Conservation (phyloP, 2,329 filamentous ascomycete species). For the Fusarium nelsonii region DNA sequence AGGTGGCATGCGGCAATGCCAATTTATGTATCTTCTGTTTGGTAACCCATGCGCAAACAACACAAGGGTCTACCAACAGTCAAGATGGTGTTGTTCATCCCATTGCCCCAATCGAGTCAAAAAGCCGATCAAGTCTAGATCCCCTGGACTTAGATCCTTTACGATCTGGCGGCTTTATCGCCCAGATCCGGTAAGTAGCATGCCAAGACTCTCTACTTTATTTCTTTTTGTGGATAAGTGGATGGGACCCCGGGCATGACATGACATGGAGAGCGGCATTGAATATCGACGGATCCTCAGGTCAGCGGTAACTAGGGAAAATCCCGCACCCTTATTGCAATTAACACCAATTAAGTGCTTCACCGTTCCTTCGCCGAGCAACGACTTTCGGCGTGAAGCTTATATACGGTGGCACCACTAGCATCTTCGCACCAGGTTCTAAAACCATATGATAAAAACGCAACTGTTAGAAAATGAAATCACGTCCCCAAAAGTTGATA, state of each 20-base stretch:
- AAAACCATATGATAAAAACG: not conserved
- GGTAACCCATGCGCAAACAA: not conserved
- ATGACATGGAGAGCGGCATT: not conserved
- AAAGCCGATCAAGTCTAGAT: not conserved
- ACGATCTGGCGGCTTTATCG: slow-evolving; percentile 13
- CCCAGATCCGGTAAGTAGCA: slow-evolving; percentile 2
- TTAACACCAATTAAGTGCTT: not conserved
- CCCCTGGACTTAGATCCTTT: not conserved
- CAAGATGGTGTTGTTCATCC: not conserved
- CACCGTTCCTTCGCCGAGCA: not conserved
- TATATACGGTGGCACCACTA: not conserved
- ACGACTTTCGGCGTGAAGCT: too few relatives aligned
- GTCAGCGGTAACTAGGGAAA: not conserved
- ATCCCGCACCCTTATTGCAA: not conserved
- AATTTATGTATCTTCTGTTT: slow-evolving; percentile 2
- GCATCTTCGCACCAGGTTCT: not conserved
- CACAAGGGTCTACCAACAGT: not conserved
- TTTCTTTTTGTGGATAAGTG: slow-evolving; percentile 6
- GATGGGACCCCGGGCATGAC: not conserved
- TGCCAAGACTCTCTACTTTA: not conserved
- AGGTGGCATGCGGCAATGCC: not conserved
- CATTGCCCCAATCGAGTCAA: not conserved
- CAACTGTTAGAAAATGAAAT: not conserved
- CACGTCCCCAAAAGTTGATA: not conserved
- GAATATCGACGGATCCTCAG: not conserved